Base-by-base conservation (phyloP, 2,329 filamentous ascomycete genomes). In the Dryadomyces quercus-mongolicae region DNA sequence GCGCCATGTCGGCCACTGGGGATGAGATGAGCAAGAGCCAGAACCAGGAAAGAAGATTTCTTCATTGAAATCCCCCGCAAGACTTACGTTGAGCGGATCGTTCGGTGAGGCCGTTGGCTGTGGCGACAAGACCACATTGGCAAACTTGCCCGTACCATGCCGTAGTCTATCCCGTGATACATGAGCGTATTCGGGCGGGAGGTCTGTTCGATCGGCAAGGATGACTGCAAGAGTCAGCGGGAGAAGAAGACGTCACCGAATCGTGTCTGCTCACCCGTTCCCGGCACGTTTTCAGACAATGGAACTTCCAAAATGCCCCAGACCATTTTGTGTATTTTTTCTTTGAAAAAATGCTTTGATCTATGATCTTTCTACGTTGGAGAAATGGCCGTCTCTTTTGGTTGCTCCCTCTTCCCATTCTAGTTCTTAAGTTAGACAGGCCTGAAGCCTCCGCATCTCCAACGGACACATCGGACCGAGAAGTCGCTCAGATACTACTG, bases 81-180 rank as follows among this genome's bases (percentile, higher is more conserved):
- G 10, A 20, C 42, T n/a, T 54, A 71, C 71, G 53, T 74, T 75
- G 9, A 75, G 58, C 2, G 74, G 74, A 56, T 76, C 74, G 54
- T 76, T 76, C 0, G 73, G 73, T 47, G 69, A 72, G 57, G 73
- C 69, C 18, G 67, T 70, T 5, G 74, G 74, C 60, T 76, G 74
- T n/a, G 74, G 69, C 3, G 67, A 63, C 43, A 71, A 61, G 18
- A 71, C 68, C 21, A 70, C 62, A 55, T 69, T 59, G 34, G 62
- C 60, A 56, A 64, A 61, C 10, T 62, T 62, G 20, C 68, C 68
- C 6, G 58, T 63, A 38, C 67, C 69, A 51, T 69, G 68, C 52
- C 70, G 70, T 5, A 71, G 69, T 1, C 70, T 62, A 21, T 71
- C 68, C 44, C 66, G 63, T 1, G 71, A 68, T n/a, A 76, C 61